A percentile compares a stretch with the other conserved stretches of the same genome.
Conservation (phyloP, 2,329 filamentous ascomycete genomes). For the Aspergillus sp. region DNA sequence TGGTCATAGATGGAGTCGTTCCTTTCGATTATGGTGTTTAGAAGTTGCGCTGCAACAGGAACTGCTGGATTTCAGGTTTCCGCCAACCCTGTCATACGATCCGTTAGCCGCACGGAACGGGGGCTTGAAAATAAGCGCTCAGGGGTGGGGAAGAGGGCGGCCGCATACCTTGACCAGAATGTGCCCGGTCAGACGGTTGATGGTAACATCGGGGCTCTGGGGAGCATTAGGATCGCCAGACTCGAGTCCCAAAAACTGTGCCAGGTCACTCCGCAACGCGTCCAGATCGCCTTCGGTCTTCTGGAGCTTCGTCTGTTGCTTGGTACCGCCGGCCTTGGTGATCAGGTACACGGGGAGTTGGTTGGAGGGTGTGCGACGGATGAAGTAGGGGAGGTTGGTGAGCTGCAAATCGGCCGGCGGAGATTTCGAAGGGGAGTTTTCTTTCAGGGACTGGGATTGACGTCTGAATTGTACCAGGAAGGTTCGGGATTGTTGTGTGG, state of each 20-base stretch:
- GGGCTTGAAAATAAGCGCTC: neutral
- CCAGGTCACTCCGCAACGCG: constrained; percentile 64
- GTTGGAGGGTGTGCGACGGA: constrained; percentile 68
- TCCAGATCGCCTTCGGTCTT: constrained; percentile 73
- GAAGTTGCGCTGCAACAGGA: constrained; percentile 48
- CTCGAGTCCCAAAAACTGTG: constrained; percentile 57
- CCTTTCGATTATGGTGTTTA: constrained; percentile 18
- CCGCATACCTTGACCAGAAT: constrained; percentile 68
- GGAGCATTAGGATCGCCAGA: constrained; percentile 39
- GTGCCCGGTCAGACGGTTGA: constrained; percentile 67
- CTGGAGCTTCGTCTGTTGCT: constrained; percentile 71
- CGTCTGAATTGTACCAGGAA: constrained; percentile 39
- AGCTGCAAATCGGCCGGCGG: constrained; percentile 36
- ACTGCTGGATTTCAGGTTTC: constrained; percentile 49
- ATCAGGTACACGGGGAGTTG: constrained; percentile 76
- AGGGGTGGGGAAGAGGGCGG: neutral
- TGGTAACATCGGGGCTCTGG: constrained; percentile 41
- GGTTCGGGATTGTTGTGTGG: constrained; percentile 33
- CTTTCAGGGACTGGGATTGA: constrained; percentile 36
- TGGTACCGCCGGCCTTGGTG: constrained; percentile 72
- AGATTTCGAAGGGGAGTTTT: constrained; percentile 21
- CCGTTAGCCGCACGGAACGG: constrained; percentile 13
- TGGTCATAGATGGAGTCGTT: neutral
- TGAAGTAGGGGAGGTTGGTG: constrained; percentile 62
- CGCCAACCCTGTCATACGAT: constrained; percentile 46